Conservation (phyloP, 192 early-diverging fungal genomes). For the Backusella liffmaniae region DNA sequence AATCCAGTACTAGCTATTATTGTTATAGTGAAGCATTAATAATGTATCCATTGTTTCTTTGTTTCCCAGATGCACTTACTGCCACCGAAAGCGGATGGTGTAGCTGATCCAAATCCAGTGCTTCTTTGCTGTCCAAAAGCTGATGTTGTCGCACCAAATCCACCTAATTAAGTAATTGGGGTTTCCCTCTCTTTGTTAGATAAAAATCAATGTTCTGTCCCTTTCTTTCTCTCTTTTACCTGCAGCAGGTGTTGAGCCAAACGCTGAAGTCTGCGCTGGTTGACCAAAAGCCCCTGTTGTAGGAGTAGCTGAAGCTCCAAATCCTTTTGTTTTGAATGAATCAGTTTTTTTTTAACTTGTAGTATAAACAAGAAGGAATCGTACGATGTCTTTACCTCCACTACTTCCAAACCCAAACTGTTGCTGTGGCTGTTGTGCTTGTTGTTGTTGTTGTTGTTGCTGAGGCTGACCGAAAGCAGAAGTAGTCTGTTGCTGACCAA, state of each 20-base stretch:
- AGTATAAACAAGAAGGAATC: too few species aligned
- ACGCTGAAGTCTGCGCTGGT: conserved; percentile 34
- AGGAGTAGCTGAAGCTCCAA: background rate
- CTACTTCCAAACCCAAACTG: background rate
- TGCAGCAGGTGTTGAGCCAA: conserved; percentile 25
- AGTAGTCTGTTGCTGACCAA: conserved; percentile 15
- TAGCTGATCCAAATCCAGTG: conserved; percentile 37
- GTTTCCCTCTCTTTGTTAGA: background rate
- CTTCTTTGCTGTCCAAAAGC: conserved; percentile 32
- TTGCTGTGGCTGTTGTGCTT: background rate
- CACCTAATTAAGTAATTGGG: background rate
- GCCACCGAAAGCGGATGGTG: conserved; percentile 33
- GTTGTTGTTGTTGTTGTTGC: conserved; percentile 1
- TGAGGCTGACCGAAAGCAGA: conserved; percentile 19
- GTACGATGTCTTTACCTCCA: background rate
- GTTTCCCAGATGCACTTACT: background rate
- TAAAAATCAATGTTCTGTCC: background rate
- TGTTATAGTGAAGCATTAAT: background rate
- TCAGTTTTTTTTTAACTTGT: too few species aligned
- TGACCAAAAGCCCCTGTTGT: conserved; percentile 22
- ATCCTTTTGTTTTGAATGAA: background rate
- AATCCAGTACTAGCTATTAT: conserved; percentile 6
- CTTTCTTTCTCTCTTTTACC: background rate
- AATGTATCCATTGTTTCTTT: background rate
- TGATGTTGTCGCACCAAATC: conserved; percentile 8